Evolutionary conservation across 768 basidiomycete genomes (phyloP), one percentile per base, ranked within the genome.

Genomic region (Xerocomellus chrysenteron): DNA sequence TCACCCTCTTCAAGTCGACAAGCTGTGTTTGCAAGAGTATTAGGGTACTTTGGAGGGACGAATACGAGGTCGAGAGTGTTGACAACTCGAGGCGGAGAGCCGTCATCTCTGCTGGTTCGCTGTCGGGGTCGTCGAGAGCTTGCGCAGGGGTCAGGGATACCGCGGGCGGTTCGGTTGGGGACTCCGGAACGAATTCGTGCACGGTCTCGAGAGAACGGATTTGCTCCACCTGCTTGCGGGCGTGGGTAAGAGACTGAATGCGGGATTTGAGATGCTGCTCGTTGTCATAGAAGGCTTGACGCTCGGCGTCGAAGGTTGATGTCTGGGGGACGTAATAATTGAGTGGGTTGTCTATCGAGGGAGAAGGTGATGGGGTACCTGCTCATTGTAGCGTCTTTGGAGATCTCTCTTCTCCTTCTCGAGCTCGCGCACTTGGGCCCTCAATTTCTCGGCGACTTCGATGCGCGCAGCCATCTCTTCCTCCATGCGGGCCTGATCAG

Each of bases 231-330:
- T 82, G 80, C 67, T 81, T 88, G 56, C 85, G 82, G 43, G 82
- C 78, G 59, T 90, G 83, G 8, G 82, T 77, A 39, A 94, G 82
- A 9, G 88, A 89, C 66, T 90, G 87, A 50, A 95, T 93, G 57
- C 92, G 90, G 44, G 90, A 89, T 73, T 93, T 94, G 61, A 94
- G 85, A 71, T 94, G 92, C 68, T 94, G 90, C 65, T 96, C 93
- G 66, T 92, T 93, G 73, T 95, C 93, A 67, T 93, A 93, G 72
- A 94, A 90, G 16, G 92, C 82, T 69, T 94, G 92, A 35, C 94
- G 87, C 73, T 96, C 94, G 9, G 91, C 89, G 67, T 96, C 94
- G 67, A 94, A 95, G 4, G 89, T 88, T 17, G 83, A 76, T n/a
- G 86, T 87, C 92, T 95, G 66, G 35, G 43, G 12, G 52, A 54